Conservation (phyloP, 1,284 basidiomycete genomes). For the Marasmius tenuissimus region DNA sequence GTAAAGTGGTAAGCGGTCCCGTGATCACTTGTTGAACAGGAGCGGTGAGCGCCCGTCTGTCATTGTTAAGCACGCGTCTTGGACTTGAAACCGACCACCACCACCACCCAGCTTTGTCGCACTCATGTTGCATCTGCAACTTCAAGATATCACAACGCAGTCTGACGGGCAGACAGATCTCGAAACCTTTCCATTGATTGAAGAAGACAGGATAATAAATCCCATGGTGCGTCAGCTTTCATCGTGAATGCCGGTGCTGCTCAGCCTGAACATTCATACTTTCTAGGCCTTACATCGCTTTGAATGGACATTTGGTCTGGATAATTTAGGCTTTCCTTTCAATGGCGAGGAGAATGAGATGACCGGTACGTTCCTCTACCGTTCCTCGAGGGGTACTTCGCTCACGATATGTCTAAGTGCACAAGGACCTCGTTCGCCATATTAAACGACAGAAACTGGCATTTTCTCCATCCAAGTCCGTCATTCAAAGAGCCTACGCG, state of each 20-base stretch:
- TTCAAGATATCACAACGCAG: background rate
- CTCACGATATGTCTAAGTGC: background rate
- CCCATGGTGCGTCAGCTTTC: background rate
- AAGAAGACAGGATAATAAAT: background rate
- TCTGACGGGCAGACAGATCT: background rate
- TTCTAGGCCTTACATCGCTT: background rate
- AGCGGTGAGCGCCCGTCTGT: background rate
- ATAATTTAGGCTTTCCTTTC: background rate
- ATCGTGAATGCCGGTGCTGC: background rate
- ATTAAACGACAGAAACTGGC: background rate
- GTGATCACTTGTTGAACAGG: background rate
- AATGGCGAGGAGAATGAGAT: background rate
- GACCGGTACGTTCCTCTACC: background rate
- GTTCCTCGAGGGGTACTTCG: background rate
- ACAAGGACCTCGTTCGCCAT: background rate
- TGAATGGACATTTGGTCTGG: background rate
- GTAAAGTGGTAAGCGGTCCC: background rate
- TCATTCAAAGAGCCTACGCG: background rate
- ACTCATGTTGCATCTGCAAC: too few species aligned
- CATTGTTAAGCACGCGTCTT: background rate
- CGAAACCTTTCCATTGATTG: background rate
- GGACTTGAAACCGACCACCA: background rate
- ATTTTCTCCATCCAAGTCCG: background rate
- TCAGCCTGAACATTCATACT: background rate
- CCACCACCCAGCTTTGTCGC: background rate